phyloP scores from a whole-genome alignment of 805 yeast species.

The Wickerhamomyces xylosicus region DNA sequence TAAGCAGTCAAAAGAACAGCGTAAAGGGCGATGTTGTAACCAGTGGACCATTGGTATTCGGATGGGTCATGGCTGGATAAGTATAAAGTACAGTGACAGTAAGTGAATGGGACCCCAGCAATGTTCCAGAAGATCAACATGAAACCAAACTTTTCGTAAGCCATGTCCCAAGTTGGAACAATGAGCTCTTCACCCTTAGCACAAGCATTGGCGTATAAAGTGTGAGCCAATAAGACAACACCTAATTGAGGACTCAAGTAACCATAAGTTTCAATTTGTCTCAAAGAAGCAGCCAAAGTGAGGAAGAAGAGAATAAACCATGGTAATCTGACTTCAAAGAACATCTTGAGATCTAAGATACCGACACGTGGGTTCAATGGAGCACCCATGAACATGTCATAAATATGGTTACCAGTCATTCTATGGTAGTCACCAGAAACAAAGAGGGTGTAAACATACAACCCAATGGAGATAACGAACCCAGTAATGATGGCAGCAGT shows the following conservation, averaged over 20 bases:
- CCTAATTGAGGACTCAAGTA: conserved; percentile 65
- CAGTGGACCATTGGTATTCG: conserved; percentile 66
- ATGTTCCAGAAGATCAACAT: conserved; percentile 98
- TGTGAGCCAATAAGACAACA: conserved; percentile 73
- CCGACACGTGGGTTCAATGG: conserved; percentile 95
- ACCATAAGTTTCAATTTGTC: conserved; percentile 79
- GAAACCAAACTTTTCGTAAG: conserved; percentile 98
- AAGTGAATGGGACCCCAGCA: conserved; percentile 98
- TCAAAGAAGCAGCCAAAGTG: conserved; percentile 61
- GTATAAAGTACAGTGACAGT: conserved; percentile 86
- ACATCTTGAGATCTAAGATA: conserved; percentile 88
- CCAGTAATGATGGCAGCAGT: conserved; percentile 82
- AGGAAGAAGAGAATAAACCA: conserved; percentile 87
- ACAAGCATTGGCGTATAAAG: conserved; percentile 94
- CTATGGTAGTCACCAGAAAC: conserved; percentile 73
- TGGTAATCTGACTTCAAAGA: conserved; percentile 93
- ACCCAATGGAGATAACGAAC: conserved; percentile 49
- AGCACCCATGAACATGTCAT: conserved; percentile 95
- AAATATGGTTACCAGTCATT: conserved; percentile 84
- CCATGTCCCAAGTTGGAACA: conserved; percentile 99
- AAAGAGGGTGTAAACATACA: conserved; percentile 59
- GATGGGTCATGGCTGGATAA: conserved; percentile 74
- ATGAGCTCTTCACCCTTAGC: conserved; percentile 96
- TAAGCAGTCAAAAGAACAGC: conserved; percentile 57
- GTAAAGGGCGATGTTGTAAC: conserved; percentile 48